Evolutionary conservation across 176 grass and related monocot genomes (phyloP), one percentile per base, ranked within the genome.

Genomic region (Ananas comosus): DNA sequence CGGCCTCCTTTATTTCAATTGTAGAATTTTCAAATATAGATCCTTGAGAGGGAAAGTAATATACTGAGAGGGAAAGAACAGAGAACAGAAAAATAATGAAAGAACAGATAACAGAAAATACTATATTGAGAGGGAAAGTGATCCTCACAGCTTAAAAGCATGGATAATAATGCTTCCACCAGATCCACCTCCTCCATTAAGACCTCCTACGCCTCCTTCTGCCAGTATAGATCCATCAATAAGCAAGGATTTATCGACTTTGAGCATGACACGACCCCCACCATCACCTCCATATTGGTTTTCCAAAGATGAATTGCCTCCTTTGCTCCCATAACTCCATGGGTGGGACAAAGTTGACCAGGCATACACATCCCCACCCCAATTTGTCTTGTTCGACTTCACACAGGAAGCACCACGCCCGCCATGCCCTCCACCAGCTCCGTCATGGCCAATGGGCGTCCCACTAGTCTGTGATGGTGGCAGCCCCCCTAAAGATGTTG

Each of bases 141-240:
- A 74, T 72, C 64, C 94, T 99, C 83, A 99, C 94, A 99, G 73
- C 76, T 93, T 99, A 65, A 91, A 88, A 80, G 89, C 84, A 59
- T 83, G 78, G 78, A 99, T 75, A n/a, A 86, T 74, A 80, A 99
- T 92, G 80, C 94, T 99, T 51, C 94, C 94, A 42, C 94, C 94
- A 49, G 94, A 99, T 9, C 89, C 94, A 0, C 94, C 94, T 1
- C 94, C 94, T 17, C 84, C 86, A 66, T 75, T 64, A 28, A 79
- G 80, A 49, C 94, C 80, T 24, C 89, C 94, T 6, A 85, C 79
- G 47, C 94, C 94, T 49, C 94, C 94, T 86, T 99, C 89, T 9
- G 89, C 89, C 17, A 85, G 81, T 64, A 93, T 69, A 63, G 65
- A 78, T 25, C 89, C 94, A 83, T 90, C 82, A 18, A 92, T 63